Percentiles rank a stretch among this genome's conserved stretches.
Evolutionary conservation across 345 rosid genomes (phyloP).

Genomic region (Corchorus capsularis): DNA sequence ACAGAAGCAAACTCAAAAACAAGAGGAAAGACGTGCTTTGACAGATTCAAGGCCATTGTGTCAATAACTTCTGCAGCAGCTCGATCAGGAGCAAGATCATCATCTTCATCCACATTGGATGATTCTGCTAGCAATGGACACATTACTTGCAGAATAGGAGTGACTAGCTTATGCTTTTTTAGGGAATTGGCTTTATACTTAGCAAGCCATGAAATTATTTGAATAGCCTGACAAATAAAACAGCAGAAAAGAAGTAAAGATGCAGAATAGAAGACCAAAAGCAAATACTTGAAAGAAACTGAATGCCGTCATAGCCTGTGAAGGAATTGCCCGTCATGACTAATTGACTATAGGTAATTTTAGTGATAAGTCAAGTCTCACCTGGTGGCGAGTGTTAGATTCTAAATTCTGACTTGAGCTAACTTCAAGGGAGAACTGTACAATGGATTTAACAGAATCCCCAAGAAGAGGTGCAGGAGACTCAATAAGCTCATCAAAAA

Average conservation of each 20-base stretch:
- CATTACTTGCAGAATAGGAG: slow-evolving; percentile 94
- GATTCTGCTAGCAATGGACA: slow-evolving; percentile 96
- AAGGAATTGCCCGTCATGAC: not conserved
- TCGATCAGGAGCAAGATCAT: slow-evolving; percentile 97
- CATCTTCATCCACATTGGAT: slow-evolving; percentile 69
- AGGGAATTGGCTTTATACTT: slow-evolving; percentile 84
- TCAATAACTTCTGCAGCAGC: slow-evolving; percentile 99
- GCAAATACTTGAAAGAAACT: slow-evolving; percentile 8
- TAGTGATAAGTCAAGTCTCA: slow-evolving; percentile 25
- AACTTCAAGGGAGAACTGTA: slow-evolving; percentile 97
- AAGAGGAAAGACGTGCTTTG: slow-evolving; percentile 82
- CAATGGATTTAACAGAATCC: slow-evolving; percentile 90
- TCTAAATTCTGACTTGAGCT: slow-evolving; percentile 85
- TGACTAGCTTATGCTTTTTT: slow-evolving; percentile 78
- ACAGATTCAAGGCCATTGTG: slow-evolving; percentile 88
- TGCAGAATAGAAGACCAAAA: slow-evolving; percentile 8
- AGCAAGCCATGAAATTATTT: slow-evolving; percentile 98
- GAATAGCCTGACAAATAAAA: slow-evolving; percentile 76
- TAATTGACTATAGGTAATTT: not conserved
- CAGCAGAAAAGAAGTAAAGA: slow-evolving; percentile 26
- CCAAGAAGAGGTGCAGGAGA: slow-evolving; percentile 99
- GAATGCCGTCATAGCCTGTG: not conserved
- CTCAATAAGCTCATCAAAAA: slow-evolving; percentile 97
- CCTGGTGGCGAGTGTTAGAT: slow-evolving; percentile 94
- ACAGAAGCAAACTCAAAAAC: slow-evolving; percentile 86